phyloP scores from a whole-genome alignment of 2,329 filamentous ascomycete species.

The Dendrostoma leiphaemia region DNA sequence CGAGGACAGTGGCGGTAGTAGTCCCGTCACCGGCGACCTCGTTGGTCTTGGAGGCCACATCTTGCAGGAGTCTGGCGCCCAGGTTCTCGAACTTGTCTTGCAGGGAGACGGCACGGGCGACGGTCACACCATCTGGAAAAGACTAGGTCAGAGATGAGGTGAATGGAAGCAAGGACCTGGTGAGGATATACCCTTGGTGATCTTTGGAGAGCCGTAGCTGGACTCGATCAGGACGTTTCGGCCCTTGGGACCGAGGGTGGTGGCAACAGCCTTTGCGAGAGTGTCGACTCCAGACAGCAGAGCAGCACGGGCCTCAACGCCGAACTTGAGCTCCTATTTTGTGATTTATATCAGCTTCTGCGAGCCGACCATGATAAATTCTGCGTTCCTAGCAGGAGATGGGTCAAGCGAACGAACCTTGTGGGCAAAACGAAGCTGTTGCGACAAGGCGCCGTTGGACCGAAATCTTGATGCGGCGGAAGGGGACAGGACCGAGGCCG shows the following conservation, averaged over 20 bases:
- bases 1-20: constrained; percentile 95
- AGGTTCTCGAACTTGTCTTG: constrained; percentile 99
- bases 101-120: constrained; percentile 84
- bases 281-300: constrained; percentile 95
- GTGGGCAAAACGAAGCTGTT: constrained; percentile 95
- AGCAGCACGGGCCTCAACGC: constrained; percentile 86
- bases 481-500: constrained; percentile 77
- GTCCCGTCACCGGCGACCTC: constrained; percentile 98
- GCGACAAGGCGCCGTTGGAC: constrained; percentile 64
- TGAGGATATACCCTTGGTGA: constrained; percentile 86
- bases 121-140: constrained; percentile 74
- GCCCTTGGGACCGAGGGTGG: constrained; percentile 95
- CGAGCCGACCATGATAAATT: neutral
- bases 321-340: constrained; percentile 90
- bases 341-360: constrained; percentile 27
- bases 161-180: no score
- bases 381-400: neutral
- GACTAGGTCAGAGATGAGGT: constrained; percentile 1
- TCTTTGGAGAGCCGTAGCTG: constrained; percentile 97
- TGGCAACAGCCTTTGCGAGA: constrained; percentile 91
- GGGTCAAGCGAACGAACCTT: constrained; percentile 63
- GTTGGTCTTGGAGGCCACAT: constrained; percentile 99
- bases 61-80: constrained; percentile 91
- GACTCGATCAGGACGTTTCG: constrained; percentile 98
- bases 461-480: constrained; percentile 63